These are phyloP conservation scores for Mycena galericulata DNA, from an alignment of 768 basidiomycete species.

Conservation along the genomic window DNA sequence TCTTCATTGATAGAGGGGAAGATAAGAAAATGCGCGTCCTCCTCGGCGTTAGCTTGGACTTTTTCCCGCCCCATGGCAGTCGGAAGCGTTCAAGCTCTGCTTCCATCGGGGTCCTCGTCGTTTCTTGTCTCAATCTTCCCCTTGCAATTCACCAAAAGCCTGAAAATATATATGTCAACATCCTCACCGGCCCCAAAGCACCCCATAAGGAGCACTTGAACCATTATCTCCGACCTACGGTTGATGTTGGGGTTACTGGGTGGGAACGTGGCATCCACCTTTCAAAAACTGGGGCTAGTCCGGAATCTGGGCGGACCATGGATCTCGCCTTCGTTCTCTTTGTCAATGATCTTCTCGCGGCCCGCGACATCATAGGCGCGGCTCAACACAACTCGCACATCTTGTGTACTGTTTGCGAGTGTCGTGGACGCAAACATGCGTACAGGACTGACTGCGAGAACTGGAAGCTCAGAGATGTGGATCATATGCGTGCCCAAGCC, in stretches of 20 bases:
- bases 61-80: conserved; percentile 42
- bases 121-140: conserved; percentile 43
- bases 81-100: conserved; percentile 23
- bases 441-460: conserved; percentile 19
- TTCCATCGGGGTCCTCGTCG: conserved; percentile 41
- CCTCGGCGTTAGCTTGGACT: conserved; percentile 40
- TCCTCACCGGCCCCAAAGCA: conserved; percentile 41
- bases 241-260: conserved; percentile 35
- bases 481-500: conserved; percentile 21
- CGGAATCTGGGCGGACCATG: neutral
- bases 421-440: conserved; percentile 9
- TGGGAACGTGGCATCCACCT: conserved; percentile 29
- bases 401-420: conserved; percentile 42
- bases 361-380: conserved; percentile 36
- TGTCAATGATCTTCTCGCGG: conserved; percentile 44
- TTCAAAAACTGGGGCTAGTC: conserved; percentile 13
- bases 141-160: conserved; percentile 37
- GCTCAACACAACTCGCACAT: conserved; percentile 30
- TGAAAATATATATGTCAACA: conserved; percentile 42
- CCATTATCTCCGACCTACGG: conserved; percentile 39
- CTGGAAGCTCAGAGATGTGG: conserved; percentile 21
- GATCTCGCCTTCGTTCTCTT: conserved; percentile 24
- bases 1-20: no score
- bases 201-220: conserved; percentile 38
- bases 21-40: conserved; percentile 20